phyloP scores from a whole-genome alignment of 176 grass and related monocot genomes.

The Aegilops sharonensis region DNA sequence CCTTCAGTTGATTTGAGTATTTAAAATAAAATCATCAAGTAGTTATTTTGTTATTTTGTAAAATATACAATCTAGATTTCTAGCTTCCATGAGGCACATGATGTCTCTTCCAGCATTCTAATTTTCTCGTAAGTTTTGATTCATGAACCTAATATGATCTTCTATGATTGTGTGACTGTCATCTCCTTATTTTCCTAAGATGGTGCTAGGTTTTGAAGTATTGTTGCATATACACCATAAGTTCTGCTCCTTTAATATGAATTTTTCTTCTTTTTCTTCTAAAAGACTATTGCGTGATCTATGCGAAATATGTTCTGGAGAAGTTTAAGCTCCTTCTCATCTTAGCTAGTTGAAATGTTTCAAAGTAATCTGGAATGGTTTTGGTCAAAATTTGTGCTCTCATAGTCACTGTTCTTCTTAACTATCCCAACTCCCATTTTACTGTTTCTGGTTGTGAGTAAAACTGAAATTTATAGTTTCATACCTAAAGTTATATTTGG shows the following conservation, averaged over 20 bases:
- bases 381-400: too few relatives aligned
- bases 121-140: conserved; percentile 1
- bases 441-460: not conserved
- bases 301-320: not conserved
- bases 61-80: not conserved
- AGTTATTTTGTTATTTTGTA: not conserved
- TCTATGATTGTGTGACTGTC: not conserved
- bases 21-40: not conserved
- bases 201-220: not conserved
- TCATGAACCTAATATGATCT: not conserved
- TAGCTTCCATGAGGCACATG: not conserved
- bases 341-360: not conserved
- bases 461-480: not conserved
- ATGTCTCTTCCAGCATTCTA: not conserved
- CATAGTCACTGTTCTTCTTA: not conserved
- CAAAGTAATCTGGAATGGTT: not conserved
- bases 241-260: not conserved
- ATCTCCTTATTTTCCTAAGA: not conserved
- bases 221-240: not conserved
- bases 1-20: not conserved
- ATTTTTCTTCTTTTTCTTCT: not conserved
- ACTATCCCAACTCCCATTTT: not conserved
- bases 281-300: not conserved
- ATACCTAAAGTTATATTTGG: not conserved
- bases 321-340: not conserved